phyloP scores from a whole-genome alignment of 768 basidiomycete species.

The Boletus bicolor region DNA sequence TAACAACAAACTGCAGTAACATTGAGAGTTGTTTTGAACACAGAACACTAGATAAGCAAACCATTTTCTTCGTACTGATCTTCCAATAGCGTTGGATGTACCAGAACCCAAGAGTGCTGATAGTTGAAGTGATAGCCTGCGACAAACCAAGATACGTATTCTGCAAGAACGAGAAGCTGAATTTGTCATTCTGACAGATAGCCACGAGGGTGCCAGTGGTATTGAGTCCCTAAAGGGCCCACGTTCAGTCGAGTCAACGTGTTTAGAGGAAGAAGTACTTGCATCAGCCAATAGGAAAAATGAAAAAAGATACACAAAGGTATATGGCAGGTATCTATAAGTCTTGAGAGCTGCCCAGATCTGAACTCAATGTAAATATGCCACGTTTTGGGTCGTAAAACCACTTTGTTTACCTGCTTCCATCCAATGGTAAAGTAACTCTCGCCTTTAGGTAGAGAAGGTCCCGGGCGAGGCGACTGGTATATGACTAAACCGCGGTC shows the following conservation, averaged over 20 bases:
- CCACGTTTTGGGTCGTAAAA: background rate
- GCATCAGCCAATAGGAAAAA: slow-evolving; percentile 82
- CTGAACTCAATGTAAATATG: slow-evolving; percentile 33
- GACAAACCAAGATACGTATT: slow-evolving; percentile 76
- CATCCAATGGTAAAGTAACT: slow-evolving; percentile 79
- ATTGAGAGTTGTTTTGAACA: background rate
- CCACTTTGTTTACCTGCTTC: slow-evolving; percentile 58
- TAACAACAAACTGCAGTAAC: slow-evolving; percentile 59
- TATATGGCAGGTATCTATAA: slow-evolving; percentile 75
- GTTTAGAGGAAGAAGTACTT: slow-evolving; percentile 19
- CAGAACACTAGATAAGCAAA: slow-evolving; percentile 21
- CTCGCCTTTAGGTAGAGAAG: slow-evolving; percentile 72
- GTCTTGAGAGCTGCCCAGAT: slow-evolving; percentile 76
- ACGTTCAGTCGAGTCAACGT: background rate
- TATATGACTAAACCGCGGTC: slow-evolving; percentile 55
- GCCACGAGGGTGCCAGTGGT: slow-evolving; percentile 73
- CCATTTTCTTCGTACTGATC: slow-evolving; percentile 80
- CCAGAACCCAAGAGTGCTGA: slow-evolving; percentile 76
- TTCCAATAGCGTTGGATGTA: slow-evolving; percentile 79
- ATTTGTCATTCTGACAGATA: slow-evolving; percentile 80
- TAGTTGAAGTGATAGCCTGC: slow-evolving; percentile 72
- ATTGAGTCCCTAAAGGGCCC: slow-evolving; percentile 58
- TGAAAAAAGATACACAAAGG: slow-evolving; percentile 73
- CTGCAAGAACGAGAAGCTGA: slow-evolving; percentile 76
- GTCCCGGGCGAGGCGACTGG: slow-evolving; percentile 82